These are phyloP conservation scores for Nitzschia sp. DNA, from an alignment of 108 stramenopile genomes.

Conservation along the genomic window DNA sequence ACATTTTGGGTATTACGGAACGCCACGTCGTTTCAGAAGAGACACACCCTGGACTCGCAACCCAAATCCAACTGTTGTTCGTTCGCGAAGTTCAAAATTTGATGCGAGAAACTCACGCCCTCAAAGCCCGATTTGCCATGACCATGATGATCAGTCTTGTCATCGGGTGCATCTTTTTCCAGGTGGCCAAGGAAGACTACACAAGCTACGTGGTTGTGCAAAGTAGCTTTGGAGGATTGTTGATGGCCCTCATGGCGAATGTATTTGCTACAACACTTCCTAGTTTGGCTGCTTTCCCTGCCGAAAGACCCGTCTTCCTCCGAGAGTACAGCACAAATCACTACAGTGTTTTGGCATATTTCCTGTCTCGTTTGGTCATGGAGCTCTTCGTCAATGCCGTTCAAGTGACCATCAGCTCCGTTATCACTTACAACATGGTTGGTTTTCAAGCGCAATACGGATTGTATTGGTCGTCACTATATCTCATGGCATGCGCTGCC, in stretches of 20 bases:
- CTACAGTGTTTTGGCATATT: conserved; percentile 67
- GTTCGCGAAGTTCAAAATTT: conserved; percentile 48
- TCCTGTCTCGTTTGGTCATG: conserved; percentile 41
- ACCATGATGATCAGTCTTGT: conserved; percentile 50
- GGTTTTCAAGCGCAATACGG: conserved; percentile 41
- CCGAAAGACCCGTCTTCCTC: conserved; percentile 58
- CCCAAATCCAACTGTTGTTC: conserved; percentile 40
- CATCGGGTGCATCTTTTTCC: conserved; percentile 59
- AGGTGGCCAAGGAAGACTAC: conserved; percentile 31
- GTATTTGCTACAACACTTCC: conserved; percentile 61
- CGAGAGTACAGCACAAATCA: conserved; percentile 83
- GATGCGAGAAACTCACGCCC: conserved; percentile 37
- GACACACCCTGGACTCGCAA: conserved; percentile 24
- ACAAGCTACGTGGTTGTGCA: conserved; percentile 35
- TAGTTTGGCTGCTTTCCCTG: conserved; percentile 43
- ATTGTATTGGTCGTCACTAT: conserved; percentile 28
- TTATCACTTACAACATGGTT: conserved; percentile 46
- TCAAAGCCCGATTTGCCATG: conserved; percentile 48
- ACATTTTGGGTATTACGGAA: conserved; percentile 35
- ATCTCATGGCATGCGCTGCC: conserved; percentile 44
- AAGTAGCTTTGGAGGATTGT: conserved; percentile 55
- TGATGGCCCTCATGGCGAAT: conserved; percentile 41
- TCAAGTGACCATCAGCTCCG: conserved; percentile 23
- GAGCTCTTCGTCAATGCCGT: conserved; percentile 46
- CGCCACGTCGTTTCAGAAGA: conserved; percentile 1